phyloP scores from a whole-genome alignment of 2,329 filamentous ascomycete genomes.

The Trichoderma oligosporum region DNA sequence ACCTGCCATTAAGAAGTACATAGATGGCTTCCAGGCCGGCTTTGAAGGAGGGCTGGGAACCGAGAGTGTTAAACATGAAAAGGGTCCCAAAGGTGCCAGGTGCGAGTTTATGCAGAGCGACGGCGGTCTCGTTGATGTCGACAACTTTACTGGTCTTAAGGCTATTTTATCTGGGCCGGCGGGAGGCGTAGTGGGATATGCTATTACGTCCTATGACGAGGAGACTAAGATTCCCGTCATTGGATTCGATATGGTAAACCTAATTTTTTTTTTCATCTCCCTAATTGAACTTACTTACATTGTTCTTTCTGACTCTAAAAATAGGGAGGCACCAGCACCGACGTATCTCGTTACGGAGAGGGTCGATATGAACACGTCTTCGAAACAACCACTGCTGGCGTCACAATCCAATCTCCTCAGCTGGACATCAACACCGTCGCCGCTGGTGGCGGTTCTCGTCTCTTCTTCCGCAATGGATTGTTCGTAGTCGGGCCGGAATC shows the following conservation, averaged over 20 bases:
- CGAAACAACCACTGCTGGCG: slow-evolving; percentile 89
- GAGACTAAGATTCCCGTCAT: slow-evolving; percentile 81
- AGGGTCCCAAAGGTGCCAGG: slow-evolving; percentile 64
- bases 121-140: slow-evolving; percentile 68
- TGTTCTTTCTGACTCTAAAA: not conserved
- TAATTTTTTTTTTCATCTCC: no score
- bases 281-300: not conserved
- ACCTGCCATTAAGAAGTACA: slow-evolving; percentile 41
- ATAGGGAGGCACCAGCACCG: slow-evolving; percentile 78
- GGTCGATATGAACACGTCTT: slow-evolving; percentile 91
- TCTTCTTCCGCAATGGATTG: slow-evolving; percentile 85
- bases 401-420: slow-evolving; percentile 88
- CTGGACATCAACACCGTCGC: slow-evolving; percentile 94
- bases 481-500: slow-evolving; percentile 90
- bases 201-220: slow-evolving; percentile 83
- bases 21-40: slow-evolving; percentile 73
- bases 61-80: slow-evolving; percentile 65
- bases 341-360: slow-evolving; percentile 81
- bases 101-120: slow-evolving; percentile 97
- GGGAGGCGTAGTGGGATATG: slow-evolving; percentile 91
- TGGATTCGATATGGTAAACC: slow-evolving; percentile 77
- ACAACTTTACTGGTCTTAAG: slow-evolving; percentile 77
- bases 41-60: slow-evolving; percentile 78
- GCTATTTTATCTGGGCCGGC: slow-evolving; percentile 87
- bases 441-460: slow-evolving; percentile 76